These are phyloP conservation scores for Sphaerostilbella broomeana DNA, from an alignment of 2,329 filamentous ascomycete species.

Conservation along the genomic window DNA sequence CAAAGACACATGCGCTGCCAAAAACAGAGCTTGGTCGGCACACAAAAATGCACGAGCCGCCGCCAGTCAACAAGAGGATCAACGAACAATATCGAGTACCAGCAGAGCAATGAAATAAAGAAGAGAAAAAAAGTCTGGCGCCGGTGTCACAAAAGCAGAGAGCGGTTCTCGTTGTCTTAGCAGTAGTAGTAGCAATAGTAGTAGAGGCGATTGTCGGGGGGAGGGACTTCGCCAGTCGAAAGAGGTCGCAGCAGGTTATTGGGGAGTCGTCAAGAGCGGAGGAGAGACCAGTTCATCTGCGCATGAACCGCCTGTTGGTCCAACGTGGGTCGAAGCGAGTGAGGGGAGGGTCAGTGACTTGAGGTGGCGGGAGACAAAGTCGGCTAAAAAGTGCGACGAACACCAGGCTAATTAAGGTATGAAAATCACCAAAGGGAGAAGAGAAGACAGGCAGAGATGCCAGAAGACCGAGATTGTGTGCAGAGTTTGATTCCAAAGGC, in stretches of 20 bases:
- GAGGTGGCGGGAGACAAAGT: no score
- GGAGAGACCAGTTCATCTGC: constrained; percentile 4
- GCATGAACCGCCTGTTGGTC: constrained; percentile 11
- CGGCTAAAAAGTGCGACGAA: no score
- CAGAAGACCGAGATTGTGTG: no score
- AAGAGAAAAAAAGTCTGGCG: background rate
- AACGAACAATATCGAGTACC: background rate
- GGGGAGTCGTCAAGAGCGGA: constrained; percentile 1
- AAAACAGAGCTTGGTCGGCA: constrained; percentile 6
- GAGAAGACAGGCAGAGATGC: no score
- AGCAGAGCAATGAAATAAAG: background rate
- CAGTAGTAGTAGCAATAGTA: no score
- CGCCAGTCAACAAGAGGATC: background rate
- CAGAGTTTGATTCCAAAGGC: no score
- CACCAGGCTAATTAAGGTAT: no score
- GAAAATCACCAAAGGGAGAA: no score
- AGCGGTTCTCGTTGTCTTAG: no score
- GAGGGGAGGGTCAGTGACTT: constrained; percentile 11
- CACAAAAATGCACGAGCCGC: background rate
- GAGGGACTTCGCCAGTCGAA: no score
- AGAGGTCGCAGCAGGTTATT: no score
- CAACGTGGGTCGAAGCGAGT: constrained; percentile 11
- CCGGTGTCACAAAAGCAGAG: background rate
- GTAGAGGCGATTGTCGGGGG: no score
- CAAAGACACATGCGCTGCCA: background rate